These are phyloP conservation scores for Penicillium simplicissimum DNA, from an alignment of 495 filamentous ascomycete species.

Conservation along the genomic window DNA sequence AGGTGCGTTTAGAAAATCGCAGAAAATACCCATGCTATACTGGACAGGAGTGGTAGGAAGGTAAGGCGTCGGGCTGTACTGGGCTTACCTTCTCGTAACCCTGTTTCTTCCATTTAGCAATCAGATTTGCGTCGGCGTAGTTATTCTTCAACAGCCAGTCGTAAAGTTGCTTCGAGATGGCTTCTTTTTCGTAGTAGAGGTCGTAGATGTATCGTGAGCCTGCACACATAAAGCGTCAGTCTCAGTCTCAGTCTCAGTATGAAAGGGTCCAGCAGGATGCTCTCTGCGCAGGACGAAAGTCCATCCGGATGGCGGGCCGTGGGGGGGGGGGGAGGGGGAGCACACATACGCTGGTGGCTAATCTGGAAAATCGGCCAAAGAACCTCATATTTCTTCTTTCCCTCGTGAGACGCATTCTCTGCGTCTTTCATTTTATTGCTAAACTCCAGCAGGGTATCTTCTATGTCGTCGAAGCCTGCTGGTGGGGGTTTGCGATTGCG, in stretches of 20 bases:
- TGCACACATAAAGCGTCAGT: conserved; percentile 25
- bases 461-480: conserved; percentile 93
- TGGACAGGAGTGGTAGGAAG: neutral
- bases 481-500: conserved; percentile 88
- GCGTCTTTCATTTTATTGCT: conserved; percentile 99
- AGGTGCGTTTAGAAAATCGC: neutral
- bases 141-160: conserved; percentile 96
- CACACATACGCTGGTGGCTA: conserved; percentile 77
- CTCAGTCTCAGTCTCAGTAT: neutral
- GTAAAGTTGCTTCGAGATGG: conserved; percentile 86
- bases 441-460: conserved; percentile 95
- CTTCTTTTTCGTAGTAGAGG: conserved; percentile 96
- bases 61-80: neutral
- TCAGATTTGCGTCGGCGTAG: conserved; percentile 91
- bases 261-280: neutral
- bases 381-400: conserved; percentile 82
- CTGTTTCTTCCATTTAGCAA: conserved; percentile 99
- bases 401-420: conserved; percentile 75
- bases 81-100: conserved; percentile 89
- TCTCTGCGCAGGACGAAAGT: too few relatives aligned
- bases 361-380: conserved; percentile 98
- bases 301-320: neutral
- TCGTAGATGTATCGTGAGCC: conserved; percentile 92
- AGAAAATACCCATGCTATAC: neutral
- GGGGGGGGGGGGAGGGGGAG: too few relatives aligned